Evolutionary conservation across 192 early-diverging fungal genomes (phyloP), one percentile per base, ranked within the genome.

Genomic region (Entomortierella chlamydospora): DNA sequence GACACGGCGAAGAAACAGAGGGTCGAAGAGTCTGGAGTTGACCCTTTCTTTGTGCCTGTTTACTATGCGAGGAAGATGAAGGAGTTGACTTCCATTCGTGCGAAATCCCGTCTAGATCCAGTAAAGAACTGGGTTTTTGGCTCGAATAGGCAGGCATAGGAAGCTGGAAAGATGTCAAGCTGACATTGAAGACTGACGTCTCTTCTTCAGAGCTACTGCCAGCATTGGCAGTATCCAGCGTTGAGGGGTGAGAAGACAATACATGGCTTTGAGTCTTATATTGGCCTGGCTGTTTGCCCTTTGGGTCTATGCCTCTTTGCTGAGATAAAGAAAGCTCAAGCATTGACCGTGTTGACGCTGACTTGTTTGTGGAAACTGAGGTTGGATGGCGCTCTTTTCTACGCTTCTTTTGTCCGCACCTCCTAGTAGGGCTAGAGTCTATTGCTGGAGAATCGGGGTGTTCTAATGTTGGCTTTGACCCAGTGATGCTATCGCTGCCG

Each of bases 391-490:
- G 29, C 3, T 68, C 66, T 7, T 67, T 77, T 30, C 64, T 55
- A 10, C 53, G 73, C 47, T 77, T 77, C 47, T 77, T 77, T 31
- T 63, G 23, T 42, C 33, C 73, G 41, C 29, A 41, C 9, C 57
- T 33, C n/a, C 51, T 43, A 7, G 22, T n/a, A 10, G n/a, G 12
- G 4, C 45, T 8, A 2, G 1, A 11, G 42, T 15, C 28, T 25
- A 8, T 22, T 33, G 22, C 33, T 20, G 18, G 26, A 54, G 23
- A 49, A 25, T 12, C 6, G 31, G 23, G 26, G 43, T 20, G 58
- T 42, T 61, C 34, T 51, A 5, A 58, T 30, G 17, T 20, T 10
- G 41, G 23, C 10, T 45, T 34, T 8, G 3, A 23, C 13, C 64
- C 64, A 31, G 28, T 12, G 20, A 47, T 34, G 8, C 63, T 66